Evolutionary conservation across 2,329 filamentous ascomycete genomes (phyloP), one percentile per base, ranked within the genome.

Genomic region (Fusarium globosum): DNA sequence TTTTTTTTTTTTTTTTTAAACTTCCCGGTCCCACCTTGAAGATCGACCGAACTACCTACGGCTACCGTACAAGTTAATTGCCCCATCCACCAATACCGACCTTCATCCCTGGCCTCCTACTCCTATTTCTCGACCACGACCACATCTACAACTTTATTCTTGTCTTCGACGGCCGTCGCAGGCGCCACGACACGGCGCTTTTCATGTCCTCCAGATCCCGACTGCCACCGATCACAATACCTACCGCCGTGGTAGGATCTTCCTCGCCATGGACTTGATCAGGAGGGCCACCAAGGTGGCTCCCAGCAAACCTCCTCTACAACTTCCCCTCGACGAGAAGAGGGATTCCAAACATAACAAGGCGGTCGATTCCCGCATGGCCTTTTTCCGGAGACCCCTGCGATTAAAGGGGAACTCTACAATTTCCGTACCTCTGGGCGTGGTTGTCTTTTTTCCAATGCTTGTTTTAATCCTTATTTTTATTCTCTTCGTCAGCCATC

Each of bases 381-480:
- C 93, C 71, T 97, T 98, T 83, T 94, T 98, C 82, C 89, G 92
- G 77, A 90, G 94, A 80, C 94, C 96, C 58, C 90, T 99, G 86
- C 92, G 95, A 77, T 86, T 99, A 85, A 93, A 92, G 84, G 94
- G 94, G 79, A 97, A 97, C 83, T 98, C 95, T 62, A 93, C 92
- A 79, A 91, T 98, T 82, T 97, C 96, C 58, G 92, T 98, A 81
- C 96, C 96, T 33, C 86, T 99, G 59, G 96, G 96, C 76, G 91
- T 98, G 80, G 94, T 98, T 77, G 88, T 99, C 75, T 86, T 98
- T 77, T 98, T 98, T 81, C 96, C 96, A 74, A 90, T 93, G 81
- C 92, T 98, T 81, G 94, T 98, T 79, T 90, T 98, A 84, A 89
- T 97, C 79, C 88, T 98, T 82, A 97, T 98, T 82, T 86, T 98